These are phyloP conservation scores for Vitis riparia DNA, from an alignment of 164 flowering plant genomes.

Conservation along the genomic window DNA sequence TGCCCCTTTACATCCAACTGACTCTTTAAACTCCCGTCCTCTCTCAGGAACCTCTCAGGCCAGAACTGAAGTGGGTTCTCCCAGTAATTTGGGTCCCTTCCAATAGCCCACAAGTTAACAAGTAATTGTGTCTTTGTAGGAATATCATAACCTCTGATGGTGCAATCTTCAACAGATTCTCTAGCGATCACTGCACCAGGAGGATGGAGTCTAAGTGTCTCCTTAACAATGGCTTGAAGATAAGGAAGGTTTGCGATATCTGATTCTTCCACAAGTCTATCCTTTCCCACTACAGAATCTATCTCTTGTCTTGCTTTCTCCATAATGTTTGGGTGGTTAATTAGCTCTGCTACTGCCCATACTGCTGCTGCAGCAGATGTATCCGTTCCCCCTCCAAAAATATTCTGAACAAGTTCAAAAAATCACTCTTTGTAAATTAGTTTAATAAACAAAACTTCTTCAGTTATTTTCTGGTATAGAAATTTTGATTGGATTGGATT, in stretches of 20 bases:
- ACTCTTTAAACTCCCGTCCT: conserved; percentile 8
- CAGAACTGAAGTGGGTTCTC: conserved; percentile 46
- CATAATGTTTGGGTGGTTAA: conserved; percentile 22
- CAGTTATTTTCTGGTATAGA: too few relatives aligned
- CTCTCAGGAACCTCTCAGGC: conserved; percentile 56
- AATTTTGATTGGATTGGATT: too few relatives aligned
- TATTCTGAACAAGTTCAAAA: conserved; percentile 6
- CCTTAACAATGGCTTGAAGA: conserved; percentile 38
- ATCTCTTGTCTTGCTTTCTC: conserved; percentile 20
- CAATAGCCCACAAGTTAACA: conserved; percentile 58
- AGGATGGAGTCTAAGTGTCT: conserved; percentile 59
- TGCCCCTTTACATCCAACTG: conserved; percentile 28
- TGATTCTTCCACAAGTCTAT: conserved; percentile 21
- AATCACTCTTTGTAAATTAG: too few relatives aligned
- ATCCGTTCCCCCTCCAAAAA: conserved; percentile 23
- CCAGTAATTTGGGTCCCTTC: conserved; percentile 60
- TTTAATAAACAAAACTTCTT: too few relatives aligned
- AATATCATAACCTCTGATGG: conserved; percentile 40
- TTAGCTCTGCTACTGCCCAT: conserved; percentile 30
- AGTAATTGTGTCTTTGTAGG: conserved; percentile 41
- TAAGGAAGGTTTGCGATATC: conserved; percentile 23
- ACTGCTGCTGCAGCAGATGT: conserved; percentile 13
- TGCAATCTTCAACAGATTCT: conserved; percentile 34
- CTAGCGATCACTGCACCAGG: conserved; percentile 43
- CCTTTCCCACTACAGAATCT: conserved; percentile 12